These are phyloP conservation scores for Hemileia vastatrix DNA, from an alignment of 1,284 basidiomycete species.

Conservation along the genomic window DNA sequence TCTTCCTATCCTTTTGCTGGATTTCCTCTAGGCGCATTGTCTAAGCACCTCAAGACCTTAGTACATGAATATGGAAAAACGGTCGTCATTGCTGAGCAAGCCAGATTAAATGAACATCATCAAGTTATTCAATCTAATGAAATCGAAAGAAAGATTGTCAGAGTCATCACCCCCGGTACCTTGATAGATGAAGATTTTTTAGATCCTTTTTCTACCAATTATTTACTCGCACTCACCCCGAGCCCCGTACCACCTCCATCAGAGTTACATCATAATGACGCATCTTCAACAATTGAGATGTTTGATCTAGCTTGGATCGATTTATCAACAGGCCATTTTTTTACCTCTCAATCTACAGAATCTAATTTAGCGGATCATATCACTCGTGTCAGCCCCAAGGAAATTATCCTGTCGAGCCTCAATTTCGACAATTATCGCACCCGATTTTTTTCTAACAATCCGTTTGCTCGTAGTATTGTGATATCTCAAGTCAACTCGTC, in stretches of 20 bases:
- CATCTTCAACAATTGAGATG: slow-evolving; percentile 38
- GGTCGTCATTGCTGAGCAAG: slow-evolving; percentile 76
- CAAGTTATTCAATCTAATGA: slow-evolving; percentile 46
- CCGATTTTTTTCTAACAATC: too few species aligned
- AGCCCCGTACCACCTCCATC: too few species aligned
- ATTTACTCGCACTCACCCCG: slow-evolving; percentile 48
- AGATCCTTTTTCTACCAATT: slow-evolving; percentile 34
- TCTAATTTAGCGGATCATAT: slow-evolving; percentile 67
- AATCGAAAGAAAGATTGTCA: slow-evolving; percentile 51
- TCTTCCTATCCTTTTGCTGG: slow-evolving; percentile 63
- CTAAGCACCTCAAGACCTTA: slow-evolving; percentile 73
- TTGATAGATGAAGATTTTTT: slow-evolving; percentile 81
- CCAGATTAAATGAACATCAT: slow-evolving; percentile 45
- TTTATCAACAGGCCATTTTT: slow-evolving; percentile 89
- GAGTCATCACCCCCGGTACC: slow-evolving; percentile 83
- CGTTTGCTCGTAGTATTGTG: too few species aligned
- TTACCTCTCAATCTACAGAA: slow-evolving; percentile 56
- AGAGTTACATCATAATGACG: too few species aligned
- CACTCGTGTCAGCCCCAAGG: slow-evolving; percentile 67
- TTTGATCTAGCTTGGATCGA: slow-evolving; percentile 79
- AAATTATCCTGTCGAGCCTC: slow-evolving; percentile 57
- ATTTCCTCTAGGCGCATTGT: slow-evolving; percentile 73
- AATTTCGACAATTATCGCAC: too few species aligned
- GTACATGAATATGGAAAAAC: slow-evolving; percentile 70
- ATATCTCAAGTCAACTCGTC: too few species aligned